phyloP scores from a whole-genome alignment of 106 monocot species.

The Allium cepa region DNA sequence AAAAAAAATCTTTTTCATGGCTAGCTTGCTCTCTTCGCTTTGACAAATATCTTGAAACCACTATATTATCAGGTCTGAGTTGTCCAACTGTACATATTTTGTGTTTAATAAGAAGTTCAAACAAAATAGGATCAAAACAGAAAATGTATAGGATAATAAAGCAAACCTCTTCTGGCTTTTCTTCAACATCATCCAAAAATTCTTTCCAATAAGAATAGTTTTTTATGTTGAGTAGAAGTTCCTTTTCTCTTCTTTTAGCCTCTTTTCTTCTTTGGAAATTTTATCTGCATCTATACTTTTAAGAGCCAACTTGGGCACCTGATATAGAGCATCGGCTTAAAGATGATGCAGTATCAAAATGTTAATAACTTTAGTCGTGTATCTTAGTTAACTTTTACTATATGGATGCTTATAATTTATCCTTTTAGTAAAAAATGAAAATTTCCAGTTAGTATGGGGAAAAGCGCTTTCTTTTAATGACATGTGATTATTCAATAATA shows the following conservation, averaged over 20 bases:
- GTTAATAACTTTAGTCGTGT: not conserved
- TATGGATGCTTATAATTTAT: too few relatives aligned
- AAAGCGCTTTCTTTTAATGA: not conserved
- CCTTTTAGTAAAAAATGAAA: not conserved
- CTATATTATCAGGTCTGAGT: slow-evolving; percentile 64
- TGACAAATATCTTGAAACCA: slow-evolving; percentile 45
- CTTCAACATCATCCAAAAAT: too few relatives aligned
- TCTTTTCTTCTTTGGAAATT: slow-evolving; percentile 67
- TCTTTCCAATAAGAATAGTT: too few relatives aligned
- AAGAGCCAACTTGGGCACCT: slow-evolving; percentile 76
- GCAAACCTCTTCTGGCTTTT: too few relatives aligned
- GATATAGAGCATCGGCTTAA: slow-evolving; percentile 71
- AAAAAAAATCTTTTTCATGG: slow-evolving; percentile 82
- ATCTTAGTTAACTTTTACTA: not conserved
- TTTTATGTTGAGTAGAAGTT: too few relatives aligned
- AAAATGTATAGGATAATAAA: too few relatives aligned
- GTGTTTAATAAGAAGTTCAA: too few relatives aligned
- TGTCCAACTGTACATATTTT: slow-evolving; percentile 33
- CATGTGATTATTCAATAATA: not conserved
- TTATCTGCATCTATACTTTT: slow-evolving; percentile 88
- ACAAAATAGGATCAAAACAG: too few relatives aligned
- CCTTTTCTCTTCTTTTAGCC: slow-evolving; percentile 16
- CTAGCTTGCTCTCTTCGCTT: slow-evolving; percentile 51
- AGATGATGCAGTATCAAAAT: not conserved
- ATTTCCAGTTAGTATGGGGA: not conserved